Base-by-base conservation (phyloP, 2,329 filamentous ascomycete species). In the Sporothrix variecibatus region DNA sequence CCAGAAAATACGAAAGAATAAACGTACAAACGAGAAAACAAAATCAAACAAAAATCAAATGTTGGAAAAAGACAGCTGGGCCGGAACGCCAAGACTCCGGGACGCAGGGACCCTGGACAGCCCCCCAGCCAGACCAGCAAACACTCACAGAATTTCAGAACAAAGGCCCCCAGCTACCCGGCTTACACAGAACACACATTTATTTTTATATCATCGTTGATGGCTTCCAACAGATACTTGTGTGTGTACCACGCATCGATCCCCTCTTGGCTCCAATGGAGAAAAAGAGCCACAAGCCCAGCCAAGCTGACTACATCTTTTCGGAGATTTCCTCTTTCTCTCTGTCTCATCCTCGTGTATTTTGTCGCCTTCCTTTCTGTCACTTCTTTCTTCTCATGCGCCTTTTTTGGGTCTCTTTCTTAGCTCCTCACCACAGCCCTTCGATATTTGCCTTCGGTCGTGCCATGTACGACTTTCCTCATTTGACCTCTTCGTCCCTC, bases 171-270 rank as follows among this genome's bases (percentile, higher is more conserved):
- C 43, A 68, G 43, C 5, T 49, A 46, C 65, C 43, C 26, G 65
- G 49, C 46, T 69, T 68, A 49, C 43, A 49, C 43, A 49, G 15
- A 17, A 56, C 67, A 69, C 46, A 23, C 23, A 9, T 56, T 69
- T 69, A 69, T 69, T 69, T 69, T 53, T 69, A 69, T 69, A 69
- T 56, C 67, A 26, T n/a, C 67, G 56, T 46, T 23, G 20, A 53
- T n/a, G 46, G 17, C n/a, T 38, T 26, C 17, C 11, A 49, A 9
- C 26, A 2, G 43, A 17, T 34, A 34, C 40, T 12, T 31, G 23
- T 17, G 12, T 4, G 26, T 31, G 11, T 43, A n/a, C 64, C 15
- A 20, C 64, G 49, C 40, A 20, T 49, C 15, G 64, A 26, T 49
- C 43, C 15, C 15, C n/a, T 38, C 17, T n/a, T 12, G 12, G 31